phyloP scores from a whole-genome alignment of 2,329 filamentous ascomycete genomes.

The Bipolaris gigantea region DNA sequence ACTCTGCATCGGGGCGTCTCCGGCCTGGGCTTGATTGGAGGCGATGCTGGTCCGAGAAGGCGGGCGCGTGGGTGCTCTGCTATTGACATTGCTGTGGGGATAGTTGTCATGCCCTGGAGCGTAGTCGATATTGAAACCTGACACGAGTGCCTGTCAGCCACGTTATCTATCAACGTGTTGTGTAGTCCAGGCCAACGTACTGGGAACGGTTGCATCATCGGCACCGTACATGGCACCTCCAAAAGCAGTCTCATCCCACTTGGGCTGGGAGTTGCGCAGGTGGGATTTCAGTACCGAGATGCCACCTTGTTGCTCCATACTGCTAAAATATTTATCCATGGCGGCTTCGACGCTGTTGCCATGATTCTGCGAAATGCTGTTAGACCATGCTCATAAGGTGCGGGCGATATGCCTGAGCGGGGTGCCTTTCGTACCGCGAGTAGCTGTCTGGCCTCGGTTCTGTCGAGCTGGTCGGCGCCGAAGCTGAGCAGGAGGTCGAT shows the following conservation, averaged over 20 bases:
- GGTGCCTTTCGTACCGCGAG: slow-evolving; percentile 14
- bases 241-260: slow-evolving; percentile 40
- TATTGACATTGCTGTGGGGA: slow-evolving; percentile 35
- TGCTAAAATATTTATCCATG: slow-evolving; percentile 27
- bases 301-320: slow-evolving; percentile 11
- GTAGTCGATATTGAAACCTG: slow-evolving; percentile 44
- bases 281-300: slow-evolving; percentile 22
- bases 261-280: slow-evolving; percentile 24
- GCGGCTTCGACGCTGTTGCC: slow-evolving; percentile 30
- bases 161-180: slow-evolving; percentile 3
- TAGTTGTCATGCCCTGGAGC: slow-evolving; percentile 36
- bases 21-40: slow-evolving; percentile 34
- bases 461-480: slow-evolving; percentile 17
- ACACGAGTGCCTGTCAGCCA: slow-evolving; percentile 18
- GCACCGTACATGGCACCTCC: slow-evolving; percentile 36
- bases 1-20: slow-evolving; percentile 41
- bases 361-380: slow-evolving; percentile 21
- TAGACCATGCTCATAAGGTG: background rate
- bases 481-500: slow-evolving; percentile 15
- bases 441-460: slow-evolving; percentile 23
- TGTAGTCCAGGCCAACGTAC: slow-evolving; percentile 26
- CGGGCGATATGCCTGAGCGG: slow-evolving; percentile 1
- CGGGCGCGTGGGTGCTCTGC: slow-evolving; percentile 42
- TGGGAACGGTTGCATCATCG: slow-evolving; percentile 27
- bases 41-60: slow-evolving; percentile 39